phyloP scores from a whole-genome alignment of 148 eudicot species.

The Rhododendron henanense region DNA sequence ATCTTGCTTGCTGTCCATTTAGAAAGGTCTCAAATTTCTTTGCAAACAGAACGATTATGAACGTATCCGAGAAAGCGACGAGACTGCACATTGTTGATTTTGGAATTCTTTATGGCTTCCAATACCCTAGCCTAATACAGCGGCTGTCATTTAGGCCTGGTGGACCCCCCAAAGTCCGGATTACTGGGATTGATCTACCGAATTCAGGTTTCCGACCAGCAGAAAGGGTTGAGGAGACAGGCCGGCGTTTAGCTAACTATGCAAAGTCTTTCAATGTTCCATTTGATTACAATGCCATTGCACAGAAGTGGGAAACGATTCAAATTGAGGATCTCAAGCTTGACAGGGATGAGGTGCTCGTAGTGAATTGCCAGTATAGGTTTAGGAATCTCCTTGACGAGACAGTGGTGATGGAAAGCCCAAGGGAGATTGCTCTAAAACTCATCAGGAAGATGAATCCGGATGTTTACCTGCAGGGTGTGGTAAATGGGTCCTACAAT shows the following conservation, averaged over 20 bases:
- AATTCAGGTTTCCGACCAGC: slow-evolving; percentile 75
- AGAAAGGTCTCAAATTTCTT: slow-evolving; percentile 53
- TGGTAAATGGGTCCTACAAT: slow-evolving; percentile 57
- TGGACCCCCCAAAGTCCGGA: slow-evolving; percentile 73
- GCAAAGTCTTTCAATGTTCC: slow-evolving; percentile 65
- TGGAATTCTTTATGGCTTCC: slow-evolving; percentile 77
- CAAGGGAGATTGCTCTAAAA: slow-evolving; percentile 60
- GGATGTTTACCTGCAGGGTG: slow-evolving; percentile 53
- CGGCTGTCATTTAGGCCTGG: slow-evolving; percentile 63
- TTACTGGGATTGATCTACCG: slow-evolving; percentile 79
- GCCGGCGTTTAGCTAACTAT: slow-evolving; percentile 53
- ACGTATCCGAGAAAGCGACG: slow-evolving; percentile 44
- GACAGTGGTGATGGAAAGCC: slow-evolving; percentile 60
- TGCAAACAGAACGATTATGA: slow-evolving; percentile 55
- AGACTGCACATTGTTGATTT: slow-evolving; percentile 65
- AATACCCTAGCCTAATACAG: slow-evolving; percentile 72
- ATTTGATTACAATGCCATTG: slow-evolving; percentile 68
- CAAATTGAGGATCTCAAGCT: slow-evolving; percentile 63
- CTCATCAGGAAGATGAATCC: slow-evolving; percentile 28
- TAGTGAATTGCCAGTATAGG: slow-evolving; percentile 57
- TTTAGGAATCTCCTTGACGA: slow-evolving; percentile 65
- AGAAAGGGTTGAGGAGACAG: slow-evolving; percentile 69
- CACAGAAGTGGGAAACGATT: slow-evolving; percentile 77
- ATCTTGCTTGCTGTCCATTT: slow-evolving; percentile 61
- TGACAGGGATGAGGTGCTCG: slow-evolving; percentile 51